These are phyloP conservation scores for Pythium brassicae DNA, from an alignment of 352 stramenopile genomes.

Conservation along the genomic window DNA sequence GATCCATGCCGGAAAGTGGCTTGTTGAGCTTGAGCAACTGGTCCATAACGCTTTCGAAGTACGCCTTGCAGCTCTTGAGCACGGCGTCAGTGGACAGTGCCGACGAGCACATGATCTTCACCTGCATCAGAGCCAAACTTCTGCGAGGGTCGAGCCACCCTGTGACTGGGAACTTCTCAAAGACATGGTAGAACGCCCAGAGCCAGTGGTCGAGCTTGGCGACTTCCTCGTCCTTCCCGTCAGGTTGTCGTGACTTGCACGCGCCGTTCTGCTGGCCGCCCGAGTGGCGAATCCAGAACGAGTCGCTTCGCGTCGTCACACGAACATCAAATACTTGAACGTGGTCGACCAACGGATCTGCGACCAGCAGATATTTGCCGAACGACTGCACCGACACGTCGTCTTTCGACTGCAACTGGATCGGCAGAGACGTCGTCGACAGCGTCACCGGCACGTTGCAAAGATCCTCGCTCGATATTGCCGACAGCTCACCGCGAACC, in stretches of 20 bases:
- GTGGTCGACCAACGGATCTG: conserved; percentile 14
- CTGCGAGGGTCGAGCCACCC: conserved; percentile 20
- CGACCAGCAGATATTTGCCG: conserved; percentile 24
- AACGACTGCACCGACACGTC: conserved; percentile 17
- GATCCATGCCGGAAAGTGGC: conserved; percentile 32
- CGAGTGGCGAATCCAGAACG: conserved; percentile 40
- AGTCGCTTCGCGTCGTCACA: conserved; percentile 50
- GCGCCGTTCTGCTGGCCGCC: neutral
- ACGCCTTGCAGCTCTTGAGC: conserved; percentile 5
- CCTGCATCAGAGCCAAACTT: too few relatives aligned
- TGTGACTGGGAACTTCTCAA: conserved; percentile 42
- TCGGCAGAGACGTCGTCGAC: neutral
- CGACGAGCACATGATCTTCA: conserved; percentile 19
- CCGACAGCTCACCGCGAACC: conserved; percentile 16
- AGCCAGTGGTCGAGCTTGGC: conserved; percentile 8
- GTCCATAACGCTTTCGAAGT: conserved; percentile 38
- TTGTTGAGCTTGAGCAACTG: conserved; percentile 60
- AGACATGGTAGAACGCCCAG: conserved; percentile 34
- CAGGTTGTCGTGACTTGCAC: neutral
- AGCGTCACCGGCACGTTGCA: conserved; percentile 25
- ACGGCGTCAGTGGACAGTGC: neutral
- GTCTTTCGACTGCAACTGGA: conserved; percentile 9
- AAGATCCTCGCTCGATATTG: conserved; percentile 30
- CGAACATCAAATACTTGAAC: conserved; percentile 16
- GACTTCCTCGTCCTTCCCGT: conserved; percentile 10